phyloP scores from a whole-genome alignment of 768 basidiomycete species.

The Suillus brevipes region DNA sequence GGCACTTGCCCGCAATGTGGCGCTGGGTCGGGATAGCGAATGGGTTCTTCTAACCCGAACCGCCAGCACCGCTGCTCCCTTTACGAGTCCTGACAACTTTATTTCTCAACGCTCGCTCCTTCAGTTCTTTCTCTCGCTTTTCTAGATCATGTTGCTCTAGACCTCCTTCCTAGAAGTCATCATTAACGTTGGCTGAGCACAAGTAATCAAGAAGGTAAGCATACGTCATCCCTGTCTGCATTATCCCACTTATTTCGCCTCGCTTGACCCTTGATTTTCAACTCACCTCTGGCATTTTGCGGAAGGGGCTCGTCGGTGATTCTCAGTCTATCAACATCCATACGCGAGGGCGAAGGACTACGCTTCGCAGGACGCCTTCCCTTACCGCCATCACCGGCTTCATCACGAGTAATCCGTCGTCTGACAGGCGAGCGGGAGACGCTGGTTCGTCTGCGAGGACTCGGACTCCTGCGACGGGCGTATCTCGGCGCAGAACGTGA shows the following conservation, averaged over 20 bases:
- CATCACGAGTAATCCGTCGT: slow-evolving; percentile 29
- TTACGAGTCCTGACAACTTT: slow-evolving; percentile 79
- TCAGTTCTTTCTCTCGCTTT: slow-evolving; percentile 74
- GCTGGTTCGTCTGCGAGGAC: slow-evolving; percentile 35
- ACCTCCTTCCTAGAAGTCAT: slow-evolving; percentile 18
- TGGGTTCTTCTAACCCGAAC: slow-evolving; percentile 4
- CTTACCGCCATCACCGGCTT: slow-evolving; percentile 14
- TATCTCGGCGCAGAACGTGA: slow-evolving; percentile 43
- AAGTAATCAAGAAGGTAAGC: background rate
- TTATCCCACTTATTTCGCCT: slow-evolving; percentile 60
- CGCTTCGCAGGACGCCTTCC: slow-evolving; percentile 26
- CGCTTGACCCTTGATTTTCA: slow-evolving; percentile 77
- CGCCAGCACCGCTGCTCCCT: slow-evolving; percentile 30
- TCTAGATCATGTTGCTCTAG: slow-evolving; percentile 49
- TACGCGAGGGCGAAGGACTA: slow-evolving; percentile 24
- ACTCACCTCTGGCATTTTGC: slow-evolving; percentile 43
- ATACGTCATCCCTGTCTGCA: slow-evolving; percentile 13
- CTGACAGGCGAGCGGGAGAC: slow-evolving; percentile 37
- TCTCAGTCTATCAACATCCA: slow-evolving; percentile 26
- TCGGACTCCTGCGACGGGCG: slow-evolving; percentile 47
- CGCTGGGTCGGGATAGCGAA: background rate
- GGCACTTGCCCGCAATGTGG: background rate
- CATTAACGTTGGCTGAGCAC: background rate
- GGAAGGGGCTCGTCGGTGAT: slow-evolving; percentile 31
- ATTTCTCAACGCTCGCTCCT: slow-evolving; percentile 79